Conservation (phyloP, 176 grass and related monocot genomes). For the Leersia perrieri region DNA sequence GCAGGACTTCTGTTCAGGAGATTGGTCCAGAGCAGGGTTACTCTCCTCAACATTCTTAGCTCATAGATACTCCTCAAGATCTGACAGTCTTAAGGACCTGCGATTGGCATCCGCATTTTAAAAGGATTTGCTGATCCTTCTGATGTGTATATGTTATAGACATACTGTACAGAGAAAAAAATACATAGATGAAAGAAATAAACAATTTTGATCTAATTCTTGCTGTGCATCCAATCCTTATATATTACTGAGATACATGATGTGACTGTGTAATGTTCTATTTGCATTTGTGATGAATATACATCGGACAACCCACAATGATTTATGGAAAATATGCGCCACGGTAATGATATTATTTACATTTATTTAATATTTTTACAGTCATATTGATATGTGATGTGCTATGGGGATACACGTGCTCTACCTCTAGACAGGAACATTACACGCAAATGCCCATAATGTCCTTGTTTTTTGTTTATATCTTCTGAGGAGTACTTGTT, state of each 20-base stretch:
- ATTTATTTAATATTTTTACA: no score
- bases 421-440: not conserved
- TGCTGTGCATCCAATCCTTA: not conserved
- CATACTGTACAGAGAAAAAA: not conserved
- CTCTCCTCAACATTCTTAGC: conserved; percentile 31
- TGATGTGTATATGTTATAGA: not conserved
- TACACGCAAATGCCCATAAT: not conserved
- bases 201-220: conserved; percentile 1
- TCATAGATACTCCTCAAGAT: not conserved
- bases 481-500: not conserved
- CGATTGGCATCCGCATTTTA: conserved; percentile 27
- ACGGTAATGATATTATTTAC: no score
- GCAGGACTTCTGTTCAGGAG: not conserved
- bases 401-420: not conserved
- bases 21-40: conserved; percentile 32
- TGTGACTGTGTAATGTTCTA: not conserved
- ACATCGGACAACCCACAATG: no score
- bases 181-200: not conserved
- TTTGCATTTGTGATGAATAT: not conserved
- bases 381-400: no score
- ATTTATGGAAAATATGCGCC: no score
- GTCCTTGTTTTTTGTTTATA: not conserved
- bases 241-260: not conserved
- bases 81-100: not conserved
- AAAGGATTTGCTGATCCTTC: conserved; percentile 20